Evolutionary conservation across 2,329 filamentous ascomycete genomes (phyloP).

Genomic region (Setomelanomma holmii): DNA sequence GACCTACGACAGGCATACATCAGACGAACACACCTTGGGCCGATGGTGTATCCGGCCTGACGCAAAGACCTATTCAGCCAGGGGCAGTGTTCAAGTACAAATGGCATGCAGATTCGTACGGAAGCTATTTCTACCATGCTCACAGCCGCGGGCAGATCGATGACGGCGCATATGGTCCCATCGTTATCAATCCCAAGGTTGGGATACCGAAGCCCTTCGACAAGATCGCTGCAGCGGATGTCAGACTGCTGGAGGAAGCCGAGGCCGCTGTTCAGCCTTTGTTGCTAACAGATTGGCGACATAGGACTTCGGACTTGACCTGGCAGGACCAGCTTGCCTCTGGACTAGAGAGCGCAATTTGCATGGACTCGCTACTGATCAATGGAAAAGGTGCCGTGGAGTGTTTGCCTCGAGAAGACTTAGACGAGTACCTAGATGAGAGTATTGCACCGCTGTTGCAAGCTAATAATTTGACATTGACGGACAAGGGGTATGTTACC

Average conservation of each 20-base stretch:
- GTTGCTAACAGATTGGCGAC: conserved; percentile 64
- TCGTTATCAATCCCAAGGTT: conserved; percentile 55
- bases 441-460: conserved; percentile 38
- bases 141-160: conserved; percentile 64
- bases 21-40: conserved; percentile 64
- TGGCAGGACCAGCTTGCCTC: conserved; percentile 55
- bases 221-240: conserved; percentile 53
- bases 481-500: conserved; percentile 46
- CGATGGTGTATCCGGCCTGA: conserved; percentile 66
- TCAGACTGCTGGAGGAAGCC: conserved; percentile 58
- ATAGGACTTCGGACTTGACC: conserved; percentile 59
- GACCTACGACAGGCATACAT: conserved; percentile 50
- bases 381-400: conserved; percentile 67
- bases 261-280: conserved; percentile 58
- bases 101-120: conserved; percentile 64
- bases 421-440: conserved; percentile 50
- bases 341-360: conserved; percentile 58
- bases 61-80: conserved; percentile 61
- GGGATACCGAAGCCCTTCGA: conserved; percentile 57
- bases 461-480: conserved; percentile 45
- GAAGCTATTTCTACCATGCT: conserved; percentile 68
- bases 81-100: conserved; percentile 59
- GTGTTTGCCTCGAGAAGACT: conserved; percentile 57
- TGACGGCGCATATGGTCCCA: conserved; percentile 66
- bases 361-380: conserved; percentile 67